These are phyloP conservation scores for Gonapodya prolifera DNA, from an alignment of 192 early-diverging fungal species.

Conservation along the genomic window DNA sequence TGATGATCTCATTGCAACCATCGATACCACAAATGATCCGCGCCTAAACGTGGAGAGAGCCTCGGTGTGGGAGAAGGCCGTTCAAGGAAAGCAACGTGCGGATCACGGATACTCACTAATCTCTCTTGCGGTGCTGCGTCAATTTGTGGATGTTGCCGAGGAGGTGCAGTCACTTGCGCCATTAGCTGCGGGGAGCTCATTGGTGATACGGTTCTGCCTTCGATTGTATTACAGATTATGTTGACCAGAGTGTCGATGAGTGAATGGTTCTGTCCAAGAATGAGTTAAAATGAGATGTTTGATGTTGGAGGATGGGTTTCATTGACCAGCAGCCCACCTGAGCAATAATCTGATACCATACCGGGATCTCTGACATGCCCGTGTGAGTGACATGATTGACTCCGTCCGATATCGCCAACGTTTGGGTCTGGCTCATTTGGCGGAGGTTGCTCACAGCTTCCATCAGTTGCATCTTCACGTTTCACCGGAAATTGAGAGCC, in stretches of 20 bases:
- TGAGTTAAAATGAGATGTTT: neutral
- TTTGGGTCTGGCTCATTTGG: neutral
- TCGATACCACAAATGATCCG: neutral
- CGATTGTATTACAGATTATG: neutral
- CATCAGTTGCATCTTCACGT: neutral
- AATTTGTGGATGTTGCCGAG: neutral
- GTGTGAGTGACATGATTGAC: neutral
- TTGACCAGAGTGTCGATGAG: neutral
- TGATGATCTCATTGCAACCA: neutral
- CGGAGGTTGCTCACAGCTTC: neutral
- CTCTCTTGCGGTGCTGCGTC: neutral
- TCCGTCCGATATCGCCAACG: neutral
- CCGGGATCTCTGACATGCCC: neutral
- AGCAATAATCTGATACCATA: neutral
- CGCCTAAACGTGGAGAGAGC: neutral
- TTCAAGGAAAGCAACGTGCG: neutral
- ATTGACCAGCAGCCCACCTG: neutral
- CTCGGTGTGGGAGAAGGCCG: neutral
- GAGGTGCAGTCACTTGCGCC: neutral
- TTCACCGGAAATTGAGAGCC: no score
- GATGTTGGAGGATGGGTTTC: neutral
- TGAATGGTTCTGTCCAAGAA: neutral
- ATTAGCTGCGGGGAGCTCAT: neutral
- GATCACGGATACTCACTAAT: neutral
- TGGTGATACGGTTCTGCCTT: neutral